Evolutionary conservation across 495 filamentous ascomycete species (phyloP), one percentile per base, ranked within the genome.

Genomic region (Venustampulla echinocandica): DNA sequence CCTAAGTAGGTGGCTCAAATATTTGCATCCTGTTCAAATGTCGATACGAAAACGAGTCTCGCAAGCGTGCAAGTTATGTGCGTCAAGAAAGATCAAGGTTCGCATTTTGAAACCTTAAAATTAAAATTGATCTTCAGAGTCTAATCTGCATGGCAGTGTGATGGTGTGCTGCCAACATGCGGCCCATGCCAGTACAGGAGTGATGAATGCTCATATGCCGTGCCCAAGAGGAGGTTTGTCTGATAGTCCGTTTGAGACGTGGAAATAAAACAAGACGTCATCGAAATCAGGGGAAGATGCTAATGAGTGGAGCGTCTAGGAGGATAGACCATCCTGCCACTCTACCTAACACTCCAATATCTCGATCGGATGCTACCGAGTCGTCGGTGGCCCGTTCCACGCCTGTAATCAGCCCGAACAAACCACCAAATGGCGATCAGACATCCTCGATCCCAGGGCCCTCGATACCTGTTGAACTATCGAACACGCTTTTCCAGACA

Each of bases 61-160:
- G 0, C 55, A 58, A 38, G 55, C 55, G 1, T 58, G 55, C 35
- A 21, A 43, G 22, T 40, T 44, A 14, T 58, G 55, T 22, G 41
- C 41, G 7, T 10, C 32, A n/a, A 53, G 49, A 38, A 58, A 54
- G 28, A 42, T 54, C 24, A 54, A 54, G 47, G 50, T 57, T 42
- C 13, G 25, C 41, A 7, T 44, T 15, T 27, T 28, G 33, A n/a
- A 13, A 19, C 9, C 3, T 19, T 22, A n/a, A 13, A 21, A 7
- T 4, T 23, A 15, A 2, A 19, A 4, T 21, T 22, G 7, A 18
- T 11, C 15, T 38, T 4, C 9, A 13, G 20, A 24, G 19, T 14
- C 15, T 44, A 21, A 22, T 24, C 14, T 10, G 22, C n/a, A 22
- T n/a, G 2, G n/a, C 34, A 54, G 55, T 54, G 51, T 18, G 55